A percentile compares a stretch with the other conserved stretches of the same genome.
These are phyloP conservation scores for Ceratobasidium sp. DNA, from an alignment of 1,284 basidiomycete genomes.

Conservation along the genomic window DNA sequence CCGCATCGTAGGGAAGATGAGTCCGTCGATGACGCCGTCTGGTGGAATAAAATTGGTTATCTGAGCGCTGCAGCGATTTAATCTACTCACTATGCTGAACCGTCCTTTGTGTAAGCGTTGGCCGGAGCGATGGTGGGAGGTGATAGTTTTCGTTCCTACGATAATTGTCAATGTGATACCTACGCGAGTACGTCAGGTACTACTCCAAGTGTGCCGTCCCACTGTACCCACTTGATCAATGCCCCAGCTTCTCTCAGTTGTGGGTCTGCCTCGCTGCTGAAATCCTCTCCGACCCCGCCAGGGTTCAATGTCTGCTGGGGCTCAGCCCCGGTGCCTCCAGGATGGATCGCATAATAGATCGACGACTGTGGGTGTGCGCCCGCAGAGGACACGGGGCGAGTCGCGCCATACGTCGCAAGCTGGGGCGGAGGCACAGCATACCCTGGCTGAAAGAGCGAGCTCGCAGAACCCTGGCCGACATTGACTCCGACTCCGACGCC, in stretches of 20 bases:
- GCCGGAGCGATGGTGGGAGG: constrained; percentile 87
- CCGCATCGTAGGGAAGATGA: constrained; percentile 87
- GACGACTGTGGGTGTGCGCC: constrained; percentile 14
- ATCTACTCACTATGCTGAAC: constrained; percentile 79
- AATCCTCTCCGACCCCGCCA: constrained; percentile 27
- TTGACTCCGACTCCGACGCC: constrained; percentile 37
- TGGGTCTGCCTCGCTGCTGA: constrained; percentile 64
- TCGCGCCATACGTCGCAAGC: constrained; percentile 13
- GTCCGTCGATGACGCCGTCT: constrained; percentile 91
- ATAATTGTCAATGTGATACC: constrained; percentile 90
- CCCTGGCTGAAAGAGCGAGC: constrained; percentile 27
- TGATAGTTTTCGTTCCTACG: constrained; percentile 75
- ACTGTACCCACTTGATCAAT: constrained; percentile 72
- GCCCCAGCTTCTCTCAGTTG: constrained; percentile 83
- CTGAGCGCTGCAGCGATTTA: background rate
- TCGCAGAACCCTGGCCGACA: constrained; percentile 19
- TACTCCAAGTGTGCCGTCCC: background rate
- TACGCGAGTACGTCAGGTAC: constrained; percentile 51
- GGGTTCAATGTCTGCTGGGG: constrained; percentile 62
- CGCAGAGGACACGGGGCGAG: constrained; percentile 37
- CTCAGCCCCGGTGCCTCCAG: constrained; percentile 20
- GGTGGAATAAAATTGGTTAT: constrained; percentile 42
- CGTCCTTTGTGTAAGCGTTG: constrained; percentile 87
- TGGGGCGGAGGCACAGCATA: constrained; percentile 28
- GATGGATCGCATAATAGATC: constrained; percentile 40